Conservation (phyloP, 345 rosid species). For the Brassica cretica region DNA sequence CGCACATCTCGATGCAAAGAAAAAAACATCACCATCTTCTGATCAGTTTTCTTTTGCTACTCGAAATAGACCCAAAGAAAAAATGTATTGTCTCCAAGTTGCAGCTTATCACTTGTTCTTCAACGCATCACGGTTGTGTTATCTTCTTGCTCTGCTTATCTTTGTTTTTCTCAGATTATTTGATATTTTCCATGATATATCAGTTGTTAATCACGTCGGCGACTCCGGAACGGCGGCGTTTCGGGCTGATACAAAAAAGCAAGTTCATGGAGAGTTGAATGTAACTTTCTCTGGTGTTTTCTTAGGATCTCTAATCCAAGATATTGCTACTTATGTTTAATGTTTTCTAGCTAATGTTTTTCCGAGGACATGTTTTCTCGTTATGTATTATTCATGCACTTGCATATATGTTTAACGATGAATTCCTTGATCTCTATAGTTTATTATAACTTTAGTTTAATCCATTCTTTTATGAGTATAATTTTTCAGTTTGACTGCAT, state of each 20-base stretch:
- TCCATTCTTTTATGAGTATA: no score
- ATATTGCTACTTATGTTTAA: conserved; percentile 4
- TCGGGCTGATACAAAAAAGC: neutral
- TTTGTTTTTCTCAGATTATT: conserved; percentile 26
- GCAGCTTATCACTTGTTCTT: conserved; percentile 44
- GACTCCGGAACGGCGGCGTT: neutral
- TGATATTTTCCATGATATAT: neutral
- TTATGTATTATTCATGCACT: neutral
- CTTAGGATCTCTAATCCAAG: conserved; percentile 10
- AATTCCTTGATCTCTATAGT: no score
- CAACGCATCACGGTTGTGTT: conserved; percentile 35
- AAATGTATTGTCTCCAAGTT: conserved; percentile 41
- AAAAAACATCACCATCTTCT: conserved; percentile 8
- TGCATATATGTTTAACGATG: neutral
- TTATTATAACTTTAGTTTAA: no score
- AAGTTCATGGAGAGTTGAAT: conserved; percentile 15
- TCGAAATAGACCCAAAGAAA: neutral
- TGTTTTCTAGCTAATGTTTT: neutral
- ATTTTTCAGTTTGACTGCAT: no score
- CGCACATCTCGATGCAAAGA: conserved; percentile 17
- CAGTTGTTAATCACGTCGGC: neutral
- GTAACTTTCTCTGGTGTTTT: conserved; percentile 31
- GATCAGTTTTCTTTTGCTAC: neutral
- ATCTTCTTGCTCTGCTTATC: conserved; percentile 26
- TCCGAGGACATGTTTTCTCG: neutral